phyloP scores from a whole-genome alignment of 768 basidiomycete species.

The Mycena rebaudengoi region DNA sequence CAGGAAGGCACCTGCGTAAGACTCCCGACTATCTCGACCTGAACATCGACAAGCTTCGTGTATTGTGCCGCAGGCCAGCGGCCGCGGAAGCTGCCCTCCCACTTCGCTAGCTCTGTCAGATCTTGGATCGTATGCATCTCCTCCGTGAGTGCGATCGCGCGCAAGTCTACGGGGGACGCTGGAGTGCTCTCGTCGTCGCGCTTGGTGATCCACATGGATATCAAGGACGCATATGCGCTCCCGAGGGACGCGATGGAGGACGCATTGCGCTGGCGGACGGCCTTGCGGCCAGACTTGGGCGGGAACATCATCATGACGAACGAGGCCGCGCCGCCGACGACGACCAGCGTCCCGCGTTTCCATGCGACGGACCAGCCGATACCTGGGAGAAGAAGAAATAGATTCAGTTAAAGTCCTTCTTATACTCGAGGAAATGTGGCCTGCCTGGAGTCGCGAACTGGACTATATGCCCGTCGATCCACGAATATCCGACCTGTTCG shows the following conservation, averaged over 20 bases:
- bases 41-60: constrained; percentile 45
- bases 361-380: no score
- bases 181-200: constrained; percentile 20
- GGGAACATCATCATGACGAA: no score
- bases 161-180: constrained; percentile 37
- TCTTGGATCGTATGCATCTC: constrained; percentile 43
- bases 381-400: no score
- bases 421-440: no score
- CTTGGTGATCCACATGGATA: constrained; percentile 49
- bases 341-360: no score
- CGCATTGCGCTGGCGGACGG: no score
- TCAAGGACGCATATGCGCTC: constrained; percentile 51
- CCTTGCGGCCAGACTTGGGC: no score
- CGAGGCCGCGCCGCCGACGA: no score
- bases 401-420: no score
- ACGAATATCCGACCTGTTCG: constrained; percentile 55
- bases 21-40: constrained; percentile 50
- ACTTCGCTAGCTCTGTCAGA: constrained; percentile 48
- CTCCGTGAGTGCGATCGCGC: constrained; percentile 38
- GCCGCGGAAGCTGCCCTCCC: constrained; percentile 61
- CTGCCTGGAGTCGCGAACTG: constrained; percentile 58
- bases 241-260: constrained; percentile 49
- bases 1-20: constrained; percentile 50
- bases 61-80: constrained; percentile 63
- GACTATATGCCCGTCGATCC: constrained; percentile 60